These are phyloP conservation scores for Rosa persica DNA, from an alignment of 306 rosid species.

Conservation along the genomic window DNA sequence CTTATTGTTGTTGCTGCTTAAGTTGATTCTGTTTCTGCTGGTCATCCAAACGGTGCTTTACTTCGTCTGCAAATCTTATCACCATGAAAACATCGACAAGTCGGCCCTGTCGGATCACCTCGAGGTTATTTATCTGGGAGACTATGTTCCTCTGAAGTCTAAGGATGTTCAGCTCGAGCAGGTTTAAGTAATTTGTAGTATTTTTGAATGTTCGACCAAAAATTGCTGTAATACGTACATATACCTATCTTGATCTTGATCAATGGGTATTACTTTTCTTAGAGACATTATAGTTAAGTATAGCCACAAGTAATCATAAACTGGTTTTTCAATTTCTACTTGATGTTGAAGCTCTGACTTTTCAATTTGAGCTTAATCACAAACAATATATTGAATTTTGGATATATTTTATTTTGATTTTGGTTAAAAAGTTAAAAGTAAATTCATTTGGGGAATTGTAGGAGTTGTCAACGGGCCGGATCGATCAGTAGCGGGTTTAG, in stretches of 20 bases:
- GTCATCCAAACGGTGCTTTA: conserved; percentile 69
- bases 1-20: conserved; percentile 38
- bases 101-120: conserved; percentile 69
- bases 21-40: conserved; percentile 44
- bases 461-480: no score
- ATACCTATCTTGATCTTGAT: background rate
- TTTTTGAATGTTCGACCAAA: background rate
- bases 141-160: conserved; percentile 60
- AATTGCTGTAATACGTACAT: background rate
- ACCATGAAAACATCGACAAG: conserved; percentile 81
- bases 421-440: no score
- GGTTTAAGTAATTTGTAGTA: conserved; percentile 3
- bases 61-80: conserved; percentile 84
- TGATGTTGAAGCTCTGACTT: no score
- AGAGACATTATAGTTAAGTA: no score
- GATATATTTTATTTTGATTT: no score
- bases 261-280: no score
- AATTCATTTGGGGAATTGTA: no score
- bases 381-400: no score
- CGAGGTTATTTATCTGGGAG: conserved; percentile 53
- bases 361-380: no score
- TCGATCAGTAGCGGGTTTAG: no score
- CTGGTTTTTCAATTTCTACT: no score
- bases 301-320: no score
- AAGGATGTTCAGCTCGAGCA: conserved; percentile 73